Conservation (phyloP, 2,329 filamentous ascomycete species). For the Cytospora leucostoma region DNA sequence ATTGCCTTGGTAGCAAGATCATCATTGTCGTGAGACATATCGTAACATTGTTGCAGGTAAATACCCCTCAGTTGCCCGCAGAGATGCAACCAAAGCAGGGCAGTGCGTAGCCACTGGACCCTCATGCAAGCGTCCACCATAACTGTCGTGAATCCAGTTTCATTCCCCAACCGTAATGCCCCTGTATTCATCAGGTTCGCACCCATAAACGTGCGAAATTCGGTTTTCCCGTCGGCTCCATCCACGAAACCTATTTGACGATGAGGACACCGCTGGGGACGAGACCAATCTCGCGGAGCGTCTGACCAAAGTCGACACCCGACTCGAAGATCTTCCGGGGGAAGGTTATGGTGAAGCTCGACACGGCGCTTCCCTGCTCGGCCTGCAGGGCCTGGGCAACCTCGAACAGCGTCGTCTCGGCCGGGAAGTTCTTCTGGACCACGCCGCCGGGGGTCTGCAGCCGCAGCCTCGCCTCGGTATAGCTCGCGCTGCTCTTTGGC, state of each 20-base stretch:
- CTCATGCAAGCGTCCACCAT: neutral
- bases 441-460: constrained; percentile 77
- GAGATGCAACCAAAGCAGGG: neutral
- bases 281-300: constrained; percentile 87
- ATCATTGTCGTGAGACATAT: neutral
- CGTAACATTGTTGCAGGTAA: neutral
- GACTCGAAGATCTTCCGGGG: constrained; percentile 78
- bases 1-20: neutral
- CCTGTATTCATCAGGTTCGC: neutral
- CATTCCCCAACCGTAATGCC: neutral
- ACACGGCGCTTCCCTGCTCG: constrained; percentile 70
- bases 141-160: neutral
- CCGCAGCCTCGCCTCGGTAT: constrained; percentile 79
- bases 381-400: constrained; percentile 74
- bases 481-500: constrained; percentile 66
- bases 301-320: constrained; percentile 77
- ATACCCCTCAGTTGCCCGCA: neutral
- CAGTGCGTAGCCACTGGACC: neutral
- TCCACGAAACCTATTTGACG: constrained; percentile 52
- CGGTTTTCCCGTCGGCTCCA: neutral
- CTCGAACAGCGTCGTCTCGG: constrained; percentile 90
- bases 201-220: neutral
- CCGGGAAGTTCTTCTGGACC: constrained; percentile 83
- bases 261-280: constrained; percentile 90
- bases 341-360: constrained; percentile 82